Evolutionary conservation across 441 rosid species (phyloP).

Genomic region (Dalechampia spathulata): DNA sequence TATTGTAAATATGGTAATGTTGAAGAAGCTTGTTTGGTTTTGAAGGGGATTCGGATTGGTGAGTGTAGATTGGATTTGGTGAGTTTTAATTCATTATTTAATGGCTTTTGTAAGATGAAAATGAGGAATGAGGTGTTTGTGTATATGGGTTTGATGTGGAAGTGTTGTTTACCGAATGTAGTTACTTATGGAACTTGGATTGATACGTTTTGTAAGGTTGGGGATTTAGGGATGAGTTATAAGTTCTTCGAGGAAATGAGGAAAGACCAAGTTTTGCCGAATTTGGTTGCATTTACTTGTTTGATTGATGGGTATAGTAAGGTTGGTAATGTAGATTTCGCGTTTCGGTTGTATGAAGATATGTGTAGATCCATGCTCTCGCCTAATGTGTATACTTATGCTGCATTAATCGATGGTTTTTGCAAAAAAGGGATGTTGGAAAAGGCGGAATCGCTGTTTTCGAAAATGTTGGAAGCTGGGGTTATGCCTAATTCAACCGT

Average conservation of each 20-base stretch:
- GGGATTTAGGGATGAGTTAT: constrained; percentile 6
- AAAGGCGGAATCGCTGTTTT: background rate
- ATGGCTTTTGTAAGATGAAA: constrained; percentile 11
- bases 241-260: constrained; percentile 7
- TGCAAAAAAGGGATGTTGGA: constrained; percentile 11
- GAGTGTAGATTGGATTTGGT: constrained; percentile 8
- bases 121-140: constrained; percentile 1
- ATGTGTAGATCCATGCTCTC: background rate
- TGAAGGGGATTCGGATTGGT: background rate
- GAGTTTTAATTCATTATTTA: constrained; percentile 5
- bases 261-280: constrained; percentile 3
- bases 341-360: constrained; percentile 2
- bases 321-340: constrained; percentile 4
- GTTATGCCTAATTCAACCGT: constrained; percentile 2
- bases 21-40: constrained; percentile 6
- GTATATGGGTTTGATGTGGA: constrained; percentile 9
- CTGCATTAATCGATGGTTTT: constrained; percentile 1
- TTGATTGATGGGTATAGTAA: constrained; percentile 11
- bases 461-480: constrained; percentile 6
- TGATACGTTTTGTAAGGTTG: constrained; percentile 8
- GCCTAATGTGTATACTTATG: constrained; percentile 1
- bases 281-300: constrained; percentile 7
- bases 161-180: constrained; percentile 4
- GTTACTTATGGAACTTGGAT: constrained; percentile 11
- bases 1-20: constrained; percentile 2